A percentile compares a stretch with the other conserved stretches of the same genome.
phyloP scores from a whole-genome alignment of 1,284 basidiomycete species.

The Apiotrichum domesticum region DNA sequence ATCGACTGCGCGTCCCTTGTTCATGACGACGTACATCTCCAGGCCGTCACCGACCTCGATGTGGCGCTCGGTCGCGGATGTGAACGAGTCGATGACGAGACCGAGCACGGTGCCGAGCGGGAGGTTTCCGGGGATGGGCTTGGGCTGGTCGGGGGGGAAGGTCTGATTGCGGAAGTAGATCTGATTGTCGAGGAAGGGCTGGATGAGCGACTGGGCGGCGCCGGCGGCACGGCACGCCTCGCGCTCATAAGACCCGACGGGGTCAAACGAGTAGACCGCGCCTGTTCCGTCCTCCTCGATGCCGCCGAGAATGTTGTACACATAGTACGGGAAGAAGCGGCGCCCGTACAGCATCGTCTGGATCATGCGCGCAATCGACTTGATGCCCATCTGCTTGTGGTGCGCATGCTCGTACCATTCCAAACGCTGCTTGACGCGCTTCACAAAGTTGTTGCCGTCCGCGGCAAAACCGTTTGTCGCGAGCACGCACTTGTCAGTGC shows the following conservation, averaged over 20 bases:
- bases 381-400: slow-evolving; percentile 85
- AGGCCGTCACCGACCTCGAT: slow-evolving; percentile 95
- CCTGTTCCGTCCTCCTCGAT: slow-evolving; percentile 91
- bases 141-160: slow-evolving; percentile 39
- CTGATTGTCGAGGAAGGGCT: slow-evolving; percentile 97
- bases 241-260: slow-evolving; percentile 90
- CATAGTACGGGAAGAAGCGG: slow-evolving; percentile 94
- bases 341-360: slow-evolving; percentile 92
- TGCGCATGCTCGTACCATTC: slow-evolving; percentile 97
- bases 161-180: slow-evolving; percentile 93
- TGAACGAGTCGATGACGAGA: slow-evolving; percentile 75
- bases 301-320: slow-evolving; percentile 89
- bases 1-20: slow-evolving; percentile 59
- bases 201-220: slow-evolving; percentile 79
- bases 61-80: slow-evolving; percentile 88
- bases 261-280: slow-evolving; percentile 94
- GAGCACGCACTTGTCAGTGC: slow-evolving; percentile 85
- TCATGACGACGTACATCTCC: slow-evolving; percentile 79
- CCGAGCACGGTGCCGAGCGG: slow-evolving; percentile 70
- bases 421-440: slow-evolving; percentile 83
- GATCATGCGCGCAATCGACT: slow-evolving; percentile 84
- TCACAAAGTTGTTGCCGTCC: slow-evolving; percentile 92
- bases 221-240: slow-evolving; percentile 90
- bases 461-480: slow-evolving; percentile 93
- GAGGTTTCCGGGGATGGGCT: slow-evolving; percentile 70